These are phyloP conservation scores for Pythium angustatum DNA, from an alignment of 352 stramenopile species.

Conservation along the genomic window DNA sequence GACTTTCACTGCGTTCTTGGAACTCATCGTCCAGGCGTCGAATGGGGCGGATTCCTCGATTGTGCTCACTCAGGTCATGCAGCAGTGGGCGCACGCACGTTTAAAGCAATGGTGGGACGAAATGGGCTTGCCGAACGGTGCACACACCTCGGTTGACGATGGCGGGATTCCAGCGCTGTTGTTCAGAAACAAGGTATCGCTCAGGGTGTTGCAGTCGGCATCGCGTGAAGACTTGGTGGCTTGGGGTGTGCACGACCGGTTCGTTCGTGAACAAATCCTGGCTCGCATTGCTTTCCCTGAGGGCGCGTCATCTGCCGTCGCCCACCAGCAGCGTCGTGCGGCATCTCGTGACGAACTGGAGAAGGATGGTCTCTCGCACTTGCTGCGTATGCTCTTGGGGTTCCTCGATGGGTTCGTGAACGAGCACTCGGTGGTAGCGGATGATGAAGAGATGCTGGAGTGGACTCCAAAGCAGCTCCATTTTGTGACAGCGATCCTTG, in stretches of 20 bases:
- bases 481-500: conserved; percentile 45
- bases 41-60: conserved; percentile 14
- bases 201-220: conserved; percentile 46
- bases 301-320: conserved; percentile 17
- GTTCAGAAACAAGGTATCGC: conserved; percentile 42
- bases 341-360: conserved; percentile 25
- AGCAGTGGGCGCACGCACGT: conserved; percentile 51
- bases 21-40: conserved; percentile 52
- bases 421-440: conserved; percentile 20
- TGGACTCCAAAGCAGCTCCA: conserved; percentile 44
- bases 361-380: conserved; percentile 51
- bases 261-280: conserved; percentile 56
- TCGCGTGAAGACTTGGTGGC: conserved; percentile 73
- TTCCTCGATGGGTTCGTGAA: conserved; percentile 63
- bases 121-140: conserved; percentile 33
- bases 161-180: conserved; percentile 45
- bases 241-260: conserved; percentile 59
- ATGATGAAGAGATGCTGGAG: conserved; percentile 23
- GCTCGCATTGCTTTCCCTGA: conserved; percentile 29
- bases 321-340: conserved; percentile 25
- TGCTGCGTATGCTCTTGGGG: conserved; percentile 49
- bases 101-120: conserved; percentile 61
- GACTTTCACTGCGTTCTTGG: conserved; percentile 54
- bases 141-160: conserved; percentile 12
- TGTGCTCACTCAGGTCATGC: conserved; percentile 22